These are phyloP conservation scores for Phalaenopsis hybrid DNA, from an alignment of 116 monocot species.

Conservation along the genomic window DNA sequence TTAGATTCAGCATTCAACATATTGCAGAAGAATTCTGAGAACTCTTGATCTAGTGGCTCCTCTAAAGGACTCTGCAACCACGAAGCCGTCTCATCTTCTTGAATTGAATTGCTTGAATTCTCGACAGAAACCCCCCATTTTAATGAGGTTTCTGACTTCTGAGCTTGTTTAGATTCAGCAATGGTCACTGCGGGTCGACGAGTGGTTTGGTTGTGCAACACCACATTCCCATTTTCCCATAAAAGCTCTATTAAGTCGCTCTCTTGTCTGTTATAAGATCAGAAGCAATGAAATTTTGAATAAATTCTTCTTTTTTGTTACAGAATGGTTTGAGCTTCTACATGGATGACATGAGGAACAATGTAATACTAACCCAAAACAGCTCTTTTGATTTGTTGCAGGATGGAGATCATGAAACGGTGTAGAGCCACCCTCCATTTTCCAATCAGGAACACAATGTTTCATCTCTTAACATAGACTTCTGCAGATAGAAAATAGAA, in stretches of 20 bases:
- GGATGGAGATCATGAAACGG: background rate
- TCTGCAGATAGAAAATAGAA: too few relatives aligned
- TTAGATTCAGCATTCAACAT: constrained; percentile 16
- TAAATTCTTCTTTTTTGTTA: background rate
- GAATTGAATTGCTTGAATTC: constrained; percentile 12
- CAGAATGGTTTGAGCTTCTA: background rate
- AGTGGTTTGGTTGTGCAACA: constrained; percentile 58
- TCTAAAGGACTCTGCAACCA: constrained; percentile 62
- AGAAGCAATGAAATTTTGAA: background rate
- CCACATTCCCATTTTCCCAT: constrained; percentile 74
- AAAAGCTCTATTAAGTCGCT: constrained; percentile 61
- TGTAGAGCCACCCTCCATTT: too few relatives aligned
- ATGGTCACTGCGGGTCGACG: constrained; percentile 9
- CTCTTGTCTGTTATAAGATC: constrained; percentile 31
- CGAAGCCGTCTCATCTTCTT: constrained; percentile 38
- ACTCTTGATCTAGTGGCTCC: constrained; percentile 56
- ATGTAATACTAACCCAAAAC: constrained; percentile 7
- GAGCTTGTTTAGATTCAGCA: constrained; percentile 14
- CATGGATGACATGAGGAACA: background rate
- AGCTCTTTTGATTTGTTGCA: constrained; percentile 15
- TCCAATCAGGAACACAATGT: constrained; percentile 24
- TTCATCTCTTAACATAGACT: constrained; percentile 28
- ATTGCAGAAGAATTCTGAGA: constrained; percentile 50
- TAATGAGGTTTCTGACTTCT: constrained; percentile 13
- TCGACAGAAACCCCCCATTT: constrained; percentile 15